These are phyloP conservation scores for Blastobotrys elegans DNA, from an alignment of 1,139 yeast species.

Conservation along the genomic window DNA sequence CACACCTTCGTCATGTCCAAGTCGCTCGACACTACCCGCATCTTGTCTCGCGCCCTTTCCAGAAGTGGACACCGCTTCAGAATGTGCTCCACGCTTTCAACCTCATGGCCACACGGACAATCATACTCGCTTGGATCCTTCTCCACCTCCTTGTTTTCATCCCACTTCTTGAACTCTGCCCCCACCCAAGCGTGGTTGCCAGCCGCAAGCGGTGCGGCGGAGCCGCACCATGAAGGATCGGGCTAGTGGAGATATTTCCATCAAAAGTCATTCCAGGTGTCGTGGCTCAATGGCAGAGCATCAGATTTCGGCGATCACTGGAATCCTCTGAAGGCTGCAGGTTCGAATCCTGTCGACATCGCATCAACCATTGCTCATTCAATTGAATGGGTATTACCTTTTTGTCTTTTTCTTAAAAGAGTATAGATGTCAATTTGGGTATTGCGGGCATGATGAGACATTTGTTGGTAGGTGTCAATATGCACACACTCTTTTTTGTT, in stretches of 20 bases:
- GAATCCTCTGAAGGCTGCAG: conserved; percentile 18
- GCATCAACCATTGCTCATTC: not conserved
- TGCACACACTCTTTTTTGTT: too few species aligned
- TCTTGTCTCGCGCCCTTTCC: too few species aligned
- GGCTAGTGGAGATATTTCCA: not conserved
- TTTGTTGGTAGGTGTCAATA: too few species aligned
- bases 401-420: not conserved
- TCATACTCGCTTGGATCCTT: too few species aligned
- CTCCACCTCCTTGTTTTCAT: too few species aligned
- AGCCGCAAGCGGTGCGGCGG: not conserved
- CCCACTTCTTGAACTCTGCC: too few species aligned
- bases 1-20: too few species aligned
- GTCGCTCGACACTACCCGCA: too few species aligned
- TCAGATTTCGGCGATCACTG: conserved; percentile 21
- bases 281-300: conserved; percentile 22
- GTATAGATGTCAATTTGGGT: too few species aligned
- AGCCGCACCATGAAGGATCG: not conserved
- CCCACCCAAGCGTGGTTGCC: not conserved
- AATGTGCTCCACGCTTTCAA: too few species aligned
- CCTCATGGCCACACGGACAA: not conserved
- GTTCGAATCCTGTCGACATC: conserved; percentile 18
- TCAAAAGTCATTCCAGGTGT: conserved; percentile 22
- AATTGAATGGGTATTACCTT: not conserved
- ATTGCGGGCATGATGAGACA: too few species aligned
- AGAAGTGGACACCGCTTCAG: too few species aligned